A percentile compares a stretch with the other conserved stretches of the same genome.
Conservation (phyloP, 1,284 basidiomycete species). For the Chiua sp. region DNA sequence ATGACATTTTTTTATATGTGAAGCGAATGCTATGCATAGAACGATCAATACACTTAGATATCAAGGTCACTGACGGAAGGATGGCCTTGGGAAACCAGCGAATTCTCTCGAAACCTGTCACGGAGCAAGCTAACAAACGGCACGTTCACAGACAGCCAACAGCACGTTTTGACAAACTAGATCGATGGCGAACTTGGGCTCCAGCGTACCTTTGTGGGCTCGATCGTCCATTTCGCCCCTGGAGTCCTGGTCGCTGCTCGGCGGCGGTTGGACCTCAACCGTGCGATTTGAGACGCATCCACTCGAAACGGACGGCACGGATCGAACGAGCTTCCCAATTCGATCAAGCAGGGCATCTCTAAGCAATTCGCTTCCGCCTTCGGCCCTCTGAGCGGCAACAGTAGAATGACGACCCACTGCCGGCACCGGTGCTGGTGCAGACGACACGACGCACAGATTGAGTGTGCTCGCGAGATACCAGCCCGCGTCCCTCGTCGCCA, state of each 20-base stretch:
- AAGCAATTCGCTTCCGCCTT: slow-evolving; percentile 8
- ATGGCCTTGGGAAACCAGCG: too few species aligned
- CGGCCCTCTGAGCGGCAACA: not conserved
- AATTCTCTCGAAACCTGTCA: too few species aligned
- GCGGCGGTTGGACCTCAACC: not conserved
- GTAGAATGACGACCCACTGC: not conserved
- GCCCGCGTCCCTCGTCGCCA: slow-evolving; percentile 29
- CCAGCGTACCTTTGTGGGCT: not conserved
- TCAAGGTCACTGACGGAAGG: too few species aligned
- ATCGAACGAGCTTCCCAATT: slow-evolving; percentile 30
- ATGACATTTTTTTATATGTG: too few species aligned
- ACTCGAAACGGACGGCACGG: not conserved
- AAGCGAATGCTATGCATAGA: too few species aligned
- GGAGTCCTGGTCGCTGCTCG: not conserved
- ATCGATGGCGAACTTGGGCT: slow-evolving; percentile 17
- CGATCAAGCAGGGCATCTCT: slow-evolving; percentile 24
- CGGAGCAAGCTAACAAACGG: too few species aligned
- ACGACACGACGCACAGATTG: slow-evolving; percentile 21
- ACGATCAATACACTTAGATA: too few species aligned
- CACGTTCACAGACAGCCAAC: too few species aligned
- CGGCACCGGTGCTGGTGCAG: not conserved
- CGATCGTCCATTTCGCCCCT: not conserved
- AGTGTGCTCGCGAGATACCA: slow-evolving; percentile 36
- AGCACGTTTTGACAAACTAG: slow-evolving; percentile 25
- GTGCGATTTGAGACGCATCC: not conserved